A percentile compares a stretch with the other conserved stretches of the same genome.
Conservation (phyloP, 2,329 filamentous ascomycete species). For the Xenoacremonium recifei region DNA sequence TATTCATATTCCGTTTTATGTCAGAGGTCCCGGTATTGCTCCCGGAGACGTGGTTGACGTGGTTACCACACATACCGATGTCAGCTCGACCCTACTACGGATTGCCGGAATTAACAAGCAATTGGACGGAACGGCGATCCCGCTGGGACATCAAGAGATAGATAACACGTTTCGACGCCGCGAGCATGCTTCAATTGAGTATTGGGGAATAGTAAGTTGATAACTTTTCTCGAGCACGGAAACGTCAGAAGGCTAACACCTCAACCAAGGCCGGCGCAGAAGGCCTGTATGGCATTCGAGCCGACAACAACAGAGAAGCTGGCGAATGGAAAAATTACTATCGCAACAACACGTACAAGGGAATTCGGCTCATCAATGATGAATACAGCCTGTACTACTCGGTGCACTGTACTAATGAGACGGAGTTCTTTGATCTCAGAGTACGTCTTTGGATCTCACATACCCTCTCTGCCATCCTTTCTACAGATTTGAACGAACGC, state of each 20-base stretch:
- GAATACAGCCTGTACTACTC: slow-evolving; percentile 54
- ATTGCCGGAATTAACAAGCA: slow-evolving; percentile 35
- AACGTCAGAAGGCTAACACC: no score
- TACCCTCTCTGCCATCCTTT: no score
- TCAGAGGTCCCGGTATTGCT: slow-evolving; percentile 48
- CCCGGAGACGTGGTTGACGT: slow-evolving; percentile 33
- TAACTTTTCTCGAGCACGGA: background rate
- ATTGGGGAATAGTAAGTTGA: slow-evolving; percentile 38
- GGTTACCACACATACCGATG: slow-evolving; percentile 45
- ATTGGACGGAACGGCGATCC: slow-evolving; percentile 50
- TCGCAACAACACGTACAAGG: slow-evolving; percentile 52
- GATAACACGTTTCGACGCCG: slow-evolving; percentile 32
- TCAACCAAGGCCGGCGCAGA: slow-evolving; percentile 22
- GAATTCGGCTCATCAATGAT: slow-evolving; percentile 41
- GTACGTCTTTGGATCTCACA: slow-evolving; percentile 25
- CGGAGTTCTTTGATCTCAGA: slow-evolving; percentile 49
- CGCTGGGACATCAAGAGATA: slow-evolving; percentile 20
- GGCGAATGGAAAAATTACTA: background rate
- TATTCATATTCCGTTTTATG: slow-evolving; percentile 49
- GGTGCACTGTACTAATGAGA: slow-evolving; percentile 50
- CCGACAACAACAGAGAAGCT: background rate
- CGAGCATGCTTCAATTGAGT: slow-evolving; percentile 52
- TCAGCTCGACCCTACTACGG: slow-evolving; percentile 52
- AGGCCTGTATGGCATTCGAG: slow-evolving; percentile 15
- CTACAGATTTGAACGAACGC: background rate